Percentiles rank a stretch among this genome's conserved stretches.
phyloP scores from a whole-genome alignment of 2,329 filamentous ascomycete genomes.

The Hymenoscyphus salicellus region DNA sequence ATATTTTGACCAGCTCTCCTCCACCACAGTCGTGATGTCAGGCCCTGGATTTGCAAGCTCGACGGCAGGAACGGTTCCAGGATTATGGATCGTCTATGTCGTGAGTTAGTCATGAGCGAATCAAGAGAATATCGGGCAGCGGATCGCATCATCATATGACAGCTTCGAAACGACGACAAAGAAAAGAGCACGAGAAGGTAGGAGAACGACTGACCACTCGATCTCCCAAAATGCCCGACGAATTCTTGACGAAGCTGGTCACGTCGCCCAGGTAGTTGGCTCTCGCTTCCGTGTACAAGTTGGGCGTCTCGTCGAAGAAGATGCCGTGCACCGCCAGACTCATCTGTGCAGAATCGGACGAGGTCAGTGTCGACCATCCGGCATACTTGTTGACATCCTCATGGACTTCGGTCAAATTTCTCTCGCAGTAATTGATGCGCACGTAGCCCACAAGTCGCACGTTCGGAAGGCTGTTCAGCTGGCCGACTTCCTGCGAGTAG shows the following conservation, averaged over 20 bases:
- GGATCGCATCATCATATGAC: neutral
- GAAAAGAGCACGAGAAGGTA: neutral
- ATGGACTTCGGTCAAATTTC: constrained; percentile 34
- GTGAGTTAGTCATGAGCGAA: neutral
- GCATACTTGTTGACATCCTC: constrained; percentile 38
- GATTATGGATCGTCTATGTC: constrained; percentile 19
- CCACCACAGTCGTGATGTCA: constrained; percentile 19
- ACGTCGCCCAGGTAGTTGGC: constrained; percentile 14
- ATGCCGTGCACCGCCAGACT: constrained; percentile 20
- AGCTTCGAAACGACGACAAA: neutral
- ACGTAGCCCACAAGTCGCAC: constrained; percentile 42
- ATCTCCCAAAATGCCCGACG: constrained; percentile 8
- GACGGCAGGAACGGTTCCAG: constrained; percentile 17
- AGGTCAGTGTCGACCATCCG: constrained; percentile 10
- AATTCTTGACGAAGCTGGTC: constrained; percentile 12
- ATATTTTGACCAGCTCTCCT: constrained; percentile 10
- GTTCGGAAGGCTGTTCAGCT: constrained; percentile 39
- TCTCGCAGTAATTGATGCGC: constrained; percentile 35
- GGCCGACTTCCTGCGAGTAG: constrained; percentile 35
- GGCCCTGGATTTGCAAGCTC: constrained; percentile 10
- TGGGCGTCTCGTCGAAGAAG: constrained; percentile 22
- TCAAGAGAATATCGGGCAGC: neutral
- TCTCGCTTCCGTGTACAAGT: constrained; percentile 3
- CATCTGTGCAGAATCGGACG: constrained; percentile 4
- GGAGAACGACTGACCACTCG: constrained; percentile 8